Conservation (phyloP, 2,329 filamentous ascomycete species). For the Endothia cerciana region DNA sequence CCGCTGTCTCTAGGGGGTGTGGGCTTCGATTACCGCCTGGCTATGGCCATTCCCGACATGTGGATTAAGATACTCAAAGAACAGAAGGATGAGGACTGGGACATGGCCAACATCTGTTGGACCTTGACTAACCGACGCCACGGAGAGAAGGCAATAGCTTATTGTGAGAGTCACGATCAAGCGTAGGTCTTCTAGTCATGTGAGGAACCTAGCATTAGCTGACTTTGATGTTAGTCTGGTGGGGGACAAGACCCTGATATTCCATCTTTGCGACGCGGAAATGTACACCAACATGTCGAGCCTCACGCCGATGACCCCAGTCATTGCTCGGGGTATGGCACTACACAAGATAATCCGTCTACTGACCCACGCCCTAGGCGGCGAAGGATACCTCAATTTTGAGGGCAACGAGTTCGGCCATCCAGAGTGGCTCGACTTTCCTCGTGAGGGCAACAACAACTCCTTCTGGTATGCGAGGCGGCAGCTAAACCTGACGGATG, state of each 20-base stretch:
- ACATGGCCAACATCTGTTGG: slow-evolving; percentile 81
- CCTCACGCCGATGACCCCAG: slow-evolving; percentile 78
- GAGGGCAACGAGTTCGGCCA: slow-evolving; percentile 99
- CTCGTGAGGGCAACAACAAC: slow-evolving; percentile 88
- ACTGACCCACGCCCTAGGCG: slow-evolving; percentile 86
- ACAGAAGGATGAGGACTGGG: slow-evolving; percentile 87
- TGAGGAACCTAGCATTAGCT: slow-evolving; percentile 23
- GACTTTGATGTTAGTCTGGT: slow-evolving; percentile 67
- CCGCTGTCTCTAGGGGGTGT: slow-evolving; percentile 84
- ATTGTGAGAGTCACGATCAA: slow-evolving; percentile 96
- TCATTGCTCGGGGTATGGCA: slow-evolving; percentile 88
- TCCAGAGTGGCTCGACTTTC: slow-evolving; percentile 98
- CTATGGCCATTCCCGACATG: slow-evolving; percentile 97
- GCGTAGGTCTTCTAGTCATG: slow-evolving; percentile 66
- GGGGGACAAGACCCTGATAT: slow-evolving; percentile 94
- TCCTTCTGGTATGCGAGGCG: slow-evolving; percentile 94
- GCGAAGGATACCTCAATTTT: slow-evolving; percentile 97
- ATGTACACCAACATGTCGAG: slow-evolving; percentile 98
- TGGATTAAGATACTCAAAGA: slow-evolving; percentile 99
- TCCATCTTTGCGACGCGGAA: slow-evolving; percentile 97
- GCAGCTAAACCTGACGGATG: slow-evolving; percentile 90
- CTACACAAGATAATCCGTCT: slow-evolving; percentile 98
- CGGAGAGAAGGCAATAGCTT: slow-evolving; percentile 97
- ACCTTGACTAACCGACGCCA: slow-evolving; percentile 92
- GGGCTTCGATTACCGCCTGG: slow-evolving; percentile 95